A percentile compares a stretch with the other conserved stretches of the same genome.
phyloP scores from a whole-genome alignment of 306 rosid species.

The Vigna hirtella region DNA sequence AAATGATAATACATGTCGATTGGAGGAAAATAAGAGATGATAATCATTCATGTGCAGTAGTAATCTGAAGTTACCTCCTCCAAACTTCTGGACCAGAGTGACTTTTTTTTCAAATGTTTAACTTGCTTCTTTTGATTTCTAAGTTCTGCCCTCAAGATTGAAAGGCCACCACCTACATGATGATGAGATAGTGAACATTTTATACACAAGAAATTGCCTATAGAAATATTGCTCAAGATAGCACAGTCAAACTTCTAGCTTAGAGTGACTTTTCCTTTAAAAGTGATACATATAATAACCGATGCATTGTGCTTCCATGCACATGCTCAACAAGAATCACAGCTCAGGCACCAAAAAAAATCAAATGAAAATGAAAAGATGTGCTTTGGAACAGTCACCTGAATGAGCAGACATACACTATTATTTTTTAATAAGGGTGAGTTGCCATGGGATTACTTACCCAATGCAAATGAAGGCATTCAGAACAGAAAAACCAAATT shows the following conservation, averaged over 20 bases:
- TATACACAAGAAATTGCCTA: constrained; percentile 8
- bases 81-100: constrained; percentile 86
- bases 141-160: constrained; percentile 66
- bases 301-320: constrained; percentile 2
- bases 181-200: constrained; percentile 26
- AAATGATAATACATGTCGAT: not conserved
- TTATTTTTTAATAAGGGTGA: not conserved
- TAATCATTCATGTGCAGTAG: constrained; percentile 39
- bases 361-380: constrained; percentile 34
- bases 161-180: constrained; percentile 63
- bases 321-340: constrained; percentile 17
- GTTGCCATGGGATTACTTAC: not conserved
- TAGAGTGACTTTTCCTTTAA: constrained; percentile 60
- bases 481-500: constrained; percentile 6
- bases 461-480: constrained; percentile 21
- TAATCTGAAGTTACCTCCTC: constrained; percentile 72
- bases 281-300: not conserved
- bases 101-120: constrained; percentile 78
- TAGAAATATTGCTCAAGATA: constrained; percentile 27
- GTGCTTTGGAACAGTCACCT: constrained; percentile 27
- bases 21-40: constrained; percentile 33
- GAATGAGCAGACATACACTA: not conserved
- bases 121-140: constrained; percentile 77
- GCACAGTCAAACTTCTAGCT: constrained; percentile 50
- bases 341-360: constrained; percentile 11